Conservation (phyloP, 495 filamentous ascomycete species). For the Lophium mytilinum region DNA sequence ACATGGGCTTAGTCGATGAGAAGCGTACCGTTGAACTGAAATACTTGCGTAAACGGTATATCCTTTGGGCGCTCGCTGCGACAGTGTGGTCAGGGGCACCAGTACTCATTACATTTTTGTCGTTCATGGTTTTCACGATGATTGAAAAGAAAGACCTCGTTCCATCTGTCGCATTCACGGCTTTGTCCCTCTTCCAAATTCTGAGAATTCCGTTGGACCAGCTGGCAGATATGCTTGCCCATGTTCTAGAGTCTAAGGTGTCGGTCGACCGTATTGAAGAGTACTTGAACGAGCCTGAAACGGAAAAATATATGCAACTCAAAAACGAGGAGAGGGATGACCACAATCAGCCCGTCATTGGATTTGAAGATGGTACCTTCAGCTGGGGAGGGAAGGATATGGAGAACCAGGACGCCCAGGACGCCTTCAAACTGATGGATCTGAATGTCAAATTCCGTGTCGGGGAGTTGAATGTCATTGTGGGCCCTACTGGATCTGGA, state of each 20-base stretch:
- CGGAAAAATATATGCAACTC: conserved; percentile 90
- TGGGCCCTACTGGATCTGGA: conserved; percentile 86
- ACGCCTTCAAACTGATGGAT: conserved; percentile 76
- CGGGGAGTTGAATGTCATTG: conserved; percentile 80
- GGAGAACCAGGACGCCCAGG: conserved; percentile 48
- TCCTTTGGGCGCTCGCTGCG: conserved; percentile 84
- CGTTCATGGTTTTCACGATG: conserved; percentile 86
- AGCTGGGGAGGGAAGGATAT: conserved; percentile 74
- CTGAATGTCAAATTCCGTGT: conserved; percentile 68
- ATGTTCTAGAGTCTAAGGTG: conserved; percentile 95
- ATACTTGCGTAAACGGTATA: conserved; percentile 70
- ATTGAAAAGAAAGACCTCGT: conserved; percentile 84
- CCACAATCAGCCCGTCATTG: conserved; percentile 58
- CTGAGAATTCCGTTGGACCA: conserved; percentile 92
- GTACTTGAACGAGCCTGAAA: conserved; percentile 90
- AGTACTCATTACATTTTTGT: conserved; percentile 89
- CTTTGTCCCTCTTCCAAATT: conserved; percentile 92
- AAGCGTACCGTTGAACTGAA: conserved; percentile 73
- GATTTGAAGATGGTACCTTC: conserved; percentile 74
- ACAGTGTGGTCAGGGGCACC: conserved; percentile 96
- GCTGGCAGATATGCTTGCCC: conserved; percentile 96
- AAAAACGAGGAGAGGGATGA: conserved; percentile 52
- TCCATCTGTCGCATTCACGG: conserved; percentile 92
- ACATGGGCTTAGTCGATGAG: conserved; percentile 77
- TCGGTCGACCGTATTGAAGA: conserved; percentile 95